Evolutionary conservation across 371 early-diverging fungal species (phyloP).

Genomic region (Apophysomyces ossiformis): DNA sequence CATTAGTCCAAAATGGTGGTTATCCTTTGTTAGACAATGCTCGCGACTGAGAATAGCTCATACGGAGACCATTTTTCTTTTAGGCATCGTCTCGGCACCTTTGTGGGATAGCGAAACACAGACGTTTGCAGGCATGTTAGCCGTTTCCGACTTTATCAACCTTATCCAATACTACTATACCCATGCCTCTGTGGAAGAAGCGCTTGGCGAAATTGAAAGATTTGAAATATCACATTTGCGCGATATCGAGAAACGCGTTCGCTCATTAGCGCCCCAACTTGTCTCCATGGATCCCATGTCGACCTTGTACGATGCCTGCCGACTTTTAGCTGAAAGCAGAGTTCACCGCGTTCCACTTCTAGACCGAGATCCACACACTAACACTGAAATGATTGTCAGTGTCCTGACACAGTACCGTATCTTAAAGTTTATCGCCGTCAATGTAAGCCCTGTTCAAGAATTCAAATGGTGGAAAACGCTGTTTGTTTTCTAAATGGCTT

Average conservation of each 20-base stretch:
- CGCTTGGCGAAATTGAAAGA: slow-evolving; percentile 84
- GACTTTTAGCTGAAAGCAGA: slow-evolving; percentile 74
- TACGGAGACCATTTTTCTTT: background rate
- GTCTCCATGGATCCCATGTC: slow-evolving; percentile 82
- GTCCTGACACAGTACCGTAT: slow-evolving; percentile 92
- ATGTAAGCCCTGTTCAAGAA: slow-evolving; percentile 57
- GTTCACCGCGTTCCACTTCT: slow-evolving; percentile 88
- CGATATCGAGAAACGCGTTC: slow-evolving; percentile 60
- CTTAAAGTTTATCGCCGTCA: slow-evolving; percentile 87
- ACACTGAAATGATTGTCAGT: slow-evolving; percentile 87
- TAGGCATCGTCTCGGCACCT: slow-evolving; percentile 94
- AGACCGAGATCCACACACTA: slow-evolving; percentile 76
- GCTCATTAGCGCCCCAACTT: slow-evolving; percentile 62
- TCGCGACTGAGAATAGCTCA: background rate
- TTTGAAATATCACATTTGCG: slow-evolving; percentile 78
- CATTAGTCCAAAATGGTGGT: slow-evolving; percentile 90
- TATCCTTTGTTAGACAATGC: too few relatives aligned
- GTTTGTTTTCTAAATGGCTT: slow-evolving; percentile 11
- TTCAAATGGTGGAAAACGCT: slow-evolving; percentile 22
- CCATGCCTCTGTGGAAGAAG: slow-evolving; percentile 77
- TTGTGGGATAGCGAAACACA: slow-evolving; percentile 85
- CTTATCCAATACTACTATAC: slow-evolving; percentile 90
- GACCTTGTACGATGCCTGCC: slow-evolving; percentile 83
- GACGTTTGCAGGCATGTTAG: slow-evolving; percentile 90
- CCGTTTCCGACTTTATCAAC: slow-evolving; percentile 92